These are phyloP conservation scores for Geoglossum glabrum DNA, from an alignment of 495 filamentous ascomycete genomes.

Conservation along the genomic window DNA sequence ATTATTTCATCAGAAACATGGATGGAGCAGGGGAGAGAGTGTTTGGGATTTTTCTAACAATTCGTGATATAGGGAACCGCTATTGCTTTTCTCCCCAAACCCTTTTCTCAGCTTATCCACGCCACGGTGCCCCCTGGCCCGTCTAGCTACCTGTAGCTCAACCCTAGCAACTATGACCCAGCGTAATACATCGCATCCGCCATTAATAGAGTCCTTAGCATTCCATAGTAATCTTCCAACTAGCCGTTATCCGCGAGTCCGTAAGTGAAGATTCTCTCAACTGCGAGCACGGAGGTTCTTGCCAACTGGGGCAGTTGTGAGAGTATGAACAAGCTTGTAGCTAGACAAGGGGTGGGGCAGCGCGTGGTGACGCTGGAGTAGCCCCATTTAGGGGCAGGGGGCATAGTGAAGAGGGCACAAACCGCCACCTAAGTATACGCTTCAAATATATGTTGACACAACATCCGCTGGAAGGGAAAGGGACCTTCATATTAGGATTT, in stretches of 20 bases:
- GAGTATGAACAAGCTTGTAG: not conserved
- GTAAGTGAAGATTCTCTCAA: too few species aligned
- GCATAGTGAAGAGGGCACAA: too few species aligned
- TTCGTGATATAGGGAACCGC: not conserved
- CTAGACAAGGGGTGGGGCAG: not conserved
- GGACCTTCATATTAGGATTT: too few species aligned
- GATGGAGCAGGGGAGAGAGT: not conserved
- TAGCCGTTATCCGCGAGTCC: too few species aligned
- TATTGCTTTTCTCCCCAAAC: not conserved
- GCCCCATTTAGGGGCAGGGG: not conserved
- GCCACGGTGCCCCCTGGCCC: not conserved
- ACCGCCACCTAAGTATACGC: too few species aligned
- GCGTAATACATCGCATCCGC: too few species aligned
- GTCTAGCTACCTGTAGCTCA: not conserved
- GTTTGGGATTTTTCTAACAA: not conserved
- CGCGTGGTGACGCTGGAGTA: not conserved
- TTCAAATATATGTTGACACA: too few species aligned
- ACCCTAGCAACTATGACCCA: not conserved
- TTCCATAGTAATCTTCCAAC: too few species aligned
- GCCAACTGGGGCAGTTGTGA: not conserved
- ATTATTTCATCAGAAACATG: not conserved
- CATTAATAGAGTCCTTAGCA: too few species aligned
- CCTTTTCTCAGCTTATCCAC: not conserved
- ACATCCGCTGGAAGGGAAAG: too few species aligned
- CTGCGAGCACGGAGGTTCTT: too few species aligned